phyloP scores from a whole-genome alignment of 2,329 filamentous ascomycete species.

The Aspergillus ustus region DNA sequence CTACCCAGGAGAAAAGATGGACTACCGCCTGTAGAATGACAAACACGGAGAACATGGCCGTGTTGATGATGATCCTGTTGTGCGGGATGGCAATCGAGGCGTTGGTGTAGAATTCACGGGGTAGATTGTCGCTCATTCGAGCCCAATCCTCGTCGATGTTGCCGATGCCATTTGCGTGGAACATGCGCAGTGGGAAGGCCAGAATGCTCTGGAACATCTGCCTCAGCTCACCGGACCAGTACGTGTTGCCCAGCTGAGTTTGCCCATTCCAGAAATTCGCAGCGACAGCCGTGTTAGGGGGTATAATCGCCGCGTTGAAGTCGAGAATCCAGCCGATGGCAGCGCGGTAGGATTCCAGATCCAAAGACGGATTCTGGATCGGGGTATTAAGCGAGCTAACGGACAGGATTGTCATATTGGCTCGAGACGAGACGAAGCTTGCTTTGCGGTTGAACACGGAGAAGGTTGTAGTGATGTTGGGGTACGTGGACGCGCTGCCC shows the following conservation, averaged over 20 bases:
- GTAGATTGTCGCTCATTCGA: not conserved
- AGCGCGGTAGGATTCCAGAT: not conserved
- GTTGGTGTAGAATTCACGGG: not conserved
- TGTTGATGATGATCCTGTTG: conserved; percentile 5
- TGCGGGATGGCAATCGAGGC: conserved; percentile 1
- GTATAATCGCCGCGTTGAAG: not conserved
- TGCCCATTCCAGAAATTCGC: not conserved
- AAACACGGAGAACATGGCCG: not conserved
- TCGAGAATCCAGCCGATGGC: not conserved
- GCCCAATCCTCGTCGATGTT: not conserved
- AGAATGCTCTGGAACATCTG: not conserved
- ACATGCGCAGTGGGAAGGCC: not conserved
- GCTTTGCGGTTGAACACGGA: not conserved
- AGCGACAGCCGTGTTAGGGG: not conserved
- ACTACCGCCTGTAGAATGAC: not conserved
- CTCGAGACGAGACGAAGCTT: not conserved
- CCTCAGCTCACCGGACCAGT: not conserved
- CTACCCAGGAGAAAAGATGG: not conserved
- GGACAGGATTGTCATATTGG: not conserved
- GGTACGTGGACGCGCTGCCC: not conserved
- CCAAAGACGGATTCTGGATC: not conserved
- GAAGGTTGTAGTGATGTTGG: not conserved
- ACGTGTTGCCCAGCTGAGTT: not conserved
- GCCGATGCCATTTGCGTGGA: not conserved
- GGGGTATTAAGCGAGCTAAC: not conserved